Evolutionary conservation across 1,284 basidiomycete species (phyloP).

Genomic region (Puccinia brachypodii): DNA sequence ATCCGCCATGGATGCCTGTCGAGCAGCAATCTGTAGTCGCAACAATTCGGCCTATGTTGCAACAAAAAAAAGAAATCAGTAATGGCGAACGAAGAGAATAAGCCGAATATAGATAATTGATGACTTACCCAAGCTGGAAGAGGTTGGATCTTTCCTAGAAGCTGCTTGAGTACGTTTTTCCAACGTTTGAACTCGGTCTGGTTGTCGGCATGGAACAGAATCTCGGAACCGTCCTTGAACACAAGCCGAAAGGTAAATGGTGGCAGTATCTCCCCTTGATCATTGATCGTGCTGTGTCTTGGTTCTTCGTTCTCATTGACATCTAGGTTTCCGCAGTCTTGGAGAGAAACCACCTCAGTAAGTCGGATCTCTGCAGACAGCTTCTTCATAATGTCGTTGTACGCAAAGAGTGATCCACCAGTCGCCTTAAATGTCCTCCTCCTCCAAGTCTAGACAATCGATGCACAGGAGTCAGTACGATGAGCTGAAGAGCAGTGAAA

Average conservation of each 20-base stretch:
- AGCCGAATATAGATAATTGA: neutral
- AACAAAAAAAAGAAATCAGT: neutral
- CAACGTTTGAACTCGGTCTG: constrained; percentile 28
- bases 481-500: neutral
- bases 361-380: constrained; percentile 44
- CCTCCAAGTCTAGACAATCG: constrained; percentile 33
- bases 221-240: constrained; percentile 45
- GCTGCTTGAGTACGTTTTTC: constrained; percentile 41
- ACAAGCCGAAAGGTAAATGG: constrained; percentile 44
- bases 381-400: constrained; percentile 48
- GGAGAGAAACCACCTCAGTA: constrained; percentile 24
- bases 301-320: neutral
- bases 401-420: constrained; percentile 45
- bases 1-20: neutral
- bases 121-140: constrained; percentile 47
- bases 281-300: constrained; percentile 23
- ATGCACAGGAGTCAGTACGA: neutral
- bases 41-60: constrained; percentile 43
- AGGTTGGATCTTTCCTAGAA: constrained; percentile 40
- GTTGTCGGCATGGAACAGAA: constrained; percentile 46
- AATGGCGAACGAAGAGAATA: neutral
- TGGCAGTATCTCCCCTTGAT: constrained; percentile 42
- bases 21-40: constrained; percentile 39
- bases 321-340: constrained; percentile 24
- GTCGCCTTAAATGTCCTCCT: constrained; percentile 45